phyloP scores from a whole-genome alignment of 148 eudicot species.

The Rhododendron williamsianum region DNA sequence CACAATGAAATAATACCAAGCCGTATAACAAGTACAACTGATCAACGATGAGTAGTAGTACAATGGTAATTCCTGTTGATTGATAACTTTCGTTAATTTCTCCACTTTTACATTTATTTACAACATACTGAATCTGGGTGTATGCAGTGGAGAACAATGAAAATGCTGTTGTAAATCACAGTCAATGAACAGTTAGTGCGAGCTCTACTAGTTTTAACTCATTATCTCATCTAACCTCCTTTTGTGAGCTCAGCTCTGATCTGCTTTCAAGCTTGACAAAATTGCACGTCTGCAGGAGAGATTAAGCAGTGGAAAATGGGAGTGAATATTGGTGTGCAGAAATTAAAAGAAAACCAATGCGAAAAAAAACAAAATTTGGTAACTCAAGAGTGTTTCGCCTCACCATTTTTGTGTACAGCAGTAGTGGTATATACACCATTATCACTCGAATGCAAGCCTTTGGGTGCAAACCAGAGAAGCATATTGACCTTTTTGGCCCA shows the following conservation, averaged over 20 bases:
- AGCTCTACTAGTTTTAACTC: constrained; percentile 1
- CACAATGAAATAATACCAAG: neutral
- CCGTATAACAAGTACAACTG: neutral
- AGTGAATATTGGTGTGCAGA: neutral
- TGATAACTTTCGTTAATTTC: neutral
- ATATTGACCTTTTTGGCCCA: constrained; percentile 67
- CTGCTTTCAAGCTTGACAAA: constrained; percentile 5
- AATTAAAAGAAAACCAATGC: neutral
- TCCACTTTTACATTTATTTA: neutral
- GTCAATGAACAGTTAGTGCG: neutral
- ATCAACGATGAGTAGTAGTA: neutral
- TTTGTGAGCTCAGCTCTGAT: constrained; percentile 1
- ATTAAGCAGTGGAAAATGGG: neutral
- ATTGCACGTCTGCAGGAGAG: neutral
- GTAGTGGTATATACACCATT: neutral
- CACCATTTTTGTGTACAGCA: neutral
- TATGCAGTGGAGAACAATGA: neutral
- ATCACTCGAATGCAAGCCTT: constrained; percentile 91
- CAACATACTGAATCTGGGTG: neutral
- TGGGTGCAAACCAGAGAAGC: constrained; percentile 86
- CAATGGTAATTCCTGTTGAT: neutral
- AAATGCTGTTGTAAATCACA: neutral
- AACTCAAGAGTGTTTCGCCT: neutral
- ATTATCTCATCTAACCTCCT: neutral
- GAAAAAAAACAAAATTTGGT: neutral